These are phyloP conservation scores for Coniochaeta prunicola DNA, from an alignment of 2,329 filamentous ascomycete genomes.

Conservation along the genomic window DNA sequence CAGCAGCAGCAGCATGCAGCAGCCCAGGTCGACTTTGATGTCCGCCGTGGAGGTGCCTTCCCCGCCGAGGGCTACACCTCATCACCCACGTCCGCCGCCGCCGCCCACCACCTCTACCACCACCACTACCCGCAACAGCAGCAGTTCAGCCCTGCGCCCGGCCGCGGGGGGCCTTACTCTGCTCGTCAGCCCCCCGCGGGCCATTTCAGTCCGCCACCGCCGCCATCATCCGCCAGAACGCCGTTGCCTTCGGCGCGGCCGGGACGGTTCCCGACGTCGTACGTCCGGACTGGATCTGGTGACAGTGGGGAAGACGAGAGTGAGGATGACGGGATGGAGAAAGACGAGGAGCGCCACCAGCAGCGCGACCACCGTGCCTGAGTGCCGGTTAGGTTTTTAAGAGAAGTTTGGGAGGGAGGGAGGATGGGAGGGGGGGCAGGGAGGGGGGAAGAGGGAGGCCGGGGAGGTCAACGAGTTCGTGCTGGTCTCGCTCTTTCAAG, in stretches of 20 bases:
- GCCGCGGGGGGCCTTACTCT: background rate
- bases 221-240: background rate
- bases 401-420: conserved; percentile 59
- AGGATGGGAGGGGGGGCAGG: conserved; percentile 55
- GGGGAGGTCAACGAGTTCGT: conserved; percentile 99
- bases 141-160: background rate
- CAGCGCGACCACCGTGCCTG: no score
- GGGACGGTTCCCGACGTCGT: background rate
- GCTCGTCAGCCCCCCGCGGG: background rate
- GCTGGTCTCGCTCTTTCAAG: conserved; percentile 93
- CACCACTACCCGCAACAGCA: no score
- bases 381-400: no score
- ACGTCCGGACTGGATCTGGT: background rate
- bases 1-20: background rate
- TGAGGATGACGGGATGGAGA: background rate
- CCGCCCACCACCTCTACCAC: background rate
- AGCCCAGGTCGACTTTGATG: no score
- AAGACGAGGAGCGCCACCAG: background rate
- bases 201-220: background rate
- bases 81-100: background rate
- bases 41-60: no score
- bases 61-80: background rate
- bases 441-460: no score
- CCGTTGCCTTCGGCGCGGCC: background rate
- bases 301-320: background rate